Conservation (phyloP, 441 rosid species). For the Bruguiera hainesii region DNA sequence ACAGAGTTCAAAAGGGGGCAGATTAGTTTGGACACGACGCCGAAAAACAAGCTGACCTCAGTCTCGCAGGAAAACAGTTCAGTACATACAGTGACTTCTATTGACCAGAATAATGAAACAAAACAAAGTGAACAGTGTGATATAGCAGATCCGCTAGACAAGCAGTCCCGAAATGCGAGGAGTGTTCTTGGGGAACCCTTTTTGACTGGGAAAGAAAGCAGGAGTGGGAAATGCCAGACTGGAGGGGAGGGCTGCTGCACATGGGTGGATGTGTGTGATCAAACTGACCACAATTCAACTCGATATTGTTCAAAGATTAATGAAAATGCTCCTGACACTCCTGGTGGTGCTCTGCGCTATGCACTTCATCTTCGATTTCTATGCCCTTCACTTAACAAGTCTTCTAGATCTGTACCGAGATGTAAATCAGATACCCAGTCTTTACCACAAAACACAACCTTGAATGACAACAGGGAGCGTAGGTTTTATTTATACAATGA, state of each 20-base stretch:
- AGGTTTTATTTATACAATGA: slow-evolving; percentile 91
- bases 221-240: slow-evolving; percentile 23
- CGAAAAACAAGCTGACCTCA: slow-evolving; percentile 20
- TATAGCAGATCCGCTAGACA: slow-evolving; percentile 21
- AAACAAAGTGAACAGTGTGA: slow-evolving; percentile 3
- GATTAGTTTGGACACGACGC: slow-evolving; percentile 21
- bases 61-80: slow-evolving; percentile 16
- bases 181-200: slow-evolving; percentile 14
- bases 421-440: slow-evolving; percentile 40
- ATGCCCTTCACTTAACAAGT: slow-evolving; percentile 62
- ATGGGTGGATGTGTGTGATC: slow-evolving; percentile 21
- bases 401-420: slow-evolving; percentile 46
- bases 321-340: slow-evolving; percentile 33
- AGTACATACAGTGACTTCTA: slow-evolving; percentile 4
- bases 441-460: slow-evolving; percentile 32
- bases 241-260: slow-evolving; percentile 18
- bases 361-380: slow-evolving; percentile 89
- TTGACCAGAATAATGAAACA: slow-evolving; percentile 6
- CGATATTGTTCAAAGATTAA: slow-evolving; percentile 52
- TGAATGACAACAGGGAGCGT: slow-evolving; percentile 47
- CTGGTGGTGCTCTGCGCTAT: slow-evolving; percentile 73
- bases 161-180: slow-evolving; percentile 11
- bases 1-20: slow-evolving; percentile 41
- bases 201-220: slow-evolving; percentile 24
- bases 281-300: slow-evolving; percentile 28